Evolutionary conservation across 768 basidiomycete species (phyloP).

Genomic region (Boletus reticulatus): DNA sequence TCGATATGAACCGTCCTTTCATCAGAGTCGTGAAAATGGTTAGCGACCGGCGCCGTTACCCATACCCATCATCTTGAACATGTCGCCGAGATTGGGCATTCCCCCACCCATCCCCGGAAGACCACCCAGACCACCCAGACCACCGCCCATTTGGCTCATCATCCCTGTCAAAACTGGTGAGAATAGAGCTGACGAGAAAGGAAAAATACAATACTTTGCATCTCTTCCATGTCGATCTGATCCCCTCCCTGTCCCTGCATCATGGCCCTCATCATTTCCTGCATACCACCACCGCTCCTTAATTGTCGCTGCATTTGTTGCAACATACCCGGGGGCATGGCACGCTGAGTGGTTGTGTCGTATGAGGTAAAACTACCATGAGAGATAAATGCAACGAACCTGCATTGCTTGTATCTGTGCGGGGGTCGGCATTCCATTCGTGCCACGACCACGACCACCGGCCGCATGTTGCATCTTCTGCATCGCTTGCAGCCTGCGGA

Average conservation of each 20-base stretch:
- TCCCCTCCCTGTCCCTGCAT: constrained; percentile 94
- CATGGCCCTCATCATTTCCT: constrained; percentile 98
- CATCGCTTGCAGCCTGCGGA: constrained; percentile 70
- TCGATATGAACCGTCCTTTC: constrained; percentile 3
- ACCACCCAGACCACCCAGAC: constrained; percentile 50
- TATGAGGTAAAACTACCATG: constrained; percentile 2
- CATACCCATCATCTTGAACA: constrained; percentile 91
- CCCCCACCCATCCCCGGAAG: constrained; percentile 53
- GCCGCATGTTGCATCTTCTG: constrained; percentile 91
- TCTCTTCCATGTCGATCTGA: constrained; percentile 89
- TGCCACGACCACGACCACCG: constrained; percentile 83
- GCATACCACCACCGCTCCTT: constrained; percentile 83
- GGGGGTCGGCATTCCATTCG: constrained; percentile 86
- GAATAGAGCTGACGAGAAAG: background rate
- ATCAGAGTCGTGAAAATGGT: constrained; percentile 5
- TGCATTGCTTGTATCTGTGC: constrained; percentile 95
- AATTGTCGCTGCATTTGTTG: constrained; percentile 89
- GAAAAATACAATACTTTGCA: constrained; percentile 64
- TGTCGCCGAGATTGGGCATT: constrained; percentile 69
- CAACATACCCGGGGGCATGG: constrained; percentile 94
- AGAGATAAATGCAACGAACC: constrained; percentile 41
- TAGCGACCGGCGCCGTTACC: constrained; percentile 44
- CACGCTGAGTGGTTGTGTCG: constrained; percentile 48
- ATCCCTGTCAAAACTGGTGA: constrained; percentile 50
- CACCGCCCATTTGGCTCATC: constrained; percentile 85